A percentile compares a stretch with the other conserved stretches of the same genome.
Conservation (phyloP, 768 basidiomycete species). For the Phanerochaete sordida region DNA sequence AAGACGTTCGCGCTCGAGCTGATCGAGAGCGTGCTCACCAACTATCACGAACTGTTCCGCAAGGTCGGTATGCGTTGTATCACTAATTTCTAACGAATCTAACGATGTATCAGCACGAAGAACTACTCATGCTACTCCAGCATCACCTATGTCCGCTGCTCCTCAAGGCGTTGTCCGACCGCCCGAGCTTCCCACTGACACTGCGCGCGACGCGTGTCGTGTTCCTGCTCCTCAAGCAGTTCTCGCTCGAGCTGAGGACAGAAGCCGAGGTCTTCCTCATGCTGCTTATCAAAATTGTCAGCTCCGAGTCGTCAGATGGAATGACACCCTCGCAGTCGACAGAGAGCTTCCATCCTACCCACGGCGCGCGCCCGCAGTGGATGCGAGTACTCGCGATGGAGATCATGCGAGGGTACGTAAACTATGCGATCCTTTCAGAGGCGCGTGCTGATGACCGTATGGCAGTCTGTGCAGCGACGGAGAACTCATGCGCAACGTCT, state of each 20-base stretch:
- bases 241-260: slow-evolving; percentile 72
- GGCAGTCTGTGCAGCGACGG: slow-evolving; percentile 73
- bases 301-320: slow-evolving; percentile 42
- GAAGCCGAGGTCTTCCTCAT: slow-evolving; percentile 87
- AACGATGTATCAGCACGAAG: slow-evolving; percentile 53
- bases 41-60: slow-evolving; percentile 83
- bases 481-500: slow-evolving; percentile 74
- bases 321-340: slow-evolving; percentile 14
- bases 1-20: slow-evolving; percentile 97
- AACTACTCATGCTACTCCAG: slow-evolving; percentile 81
- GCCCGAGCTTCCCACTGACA: slow-evolving; percentile 81
- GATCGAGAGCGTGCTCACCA: slow-evolving; percentile 93
- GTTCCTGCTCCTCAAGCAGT: slow-evolving; percentile 90
- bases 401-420: slow-evolving; percentile 74
- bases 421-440: background rate
- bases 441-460: background rate
- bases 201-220: slow-evolving; percentile 92
- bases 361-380: slow-evolving; percentile 61
- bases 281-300: slow-evolving; percentile 61
- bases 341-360: slow-evolving; percentile 16
- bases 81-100: background rate
- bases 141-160: slow-evolving; percentile 90
- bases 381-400: slow-evolving; percentile 91
- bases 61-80: slow-evolving; percentile 50
- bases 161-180: slow-evolving; percentile 80